Evolutionary conservation across 768 basidiomycete species (phyloP), one percentile per base, ranked within the genome.

Genomic region (Mycena capillaripes): DNA sequence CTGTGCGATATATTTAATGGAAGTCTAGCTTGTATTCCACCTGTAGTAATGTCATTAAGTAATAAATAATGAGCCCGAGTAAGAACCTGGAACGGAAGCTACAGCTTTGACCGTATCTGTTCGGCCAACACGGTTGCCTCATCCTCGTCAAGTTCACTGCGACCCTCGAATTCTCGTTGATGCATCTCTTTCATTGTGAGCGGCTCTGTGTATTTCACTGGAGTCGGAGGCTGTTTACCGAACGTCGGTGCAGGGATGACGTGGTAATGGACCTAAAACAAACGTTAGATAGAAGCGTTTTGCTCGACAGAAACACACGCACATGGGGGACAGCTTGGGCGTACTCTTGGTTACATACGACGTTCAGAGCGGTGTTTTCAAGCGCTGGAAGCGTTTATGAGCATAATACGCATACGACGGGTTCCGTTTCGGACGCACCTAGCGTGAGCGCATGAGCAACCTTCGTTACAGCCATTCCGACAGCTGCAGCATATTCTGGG

Each of bases 251-350:
- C 92, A 1, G 93, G 93, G 65, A 94, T 90, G 60, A 94, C 86
- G 79, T 94, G 93, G 77, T 91, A 93, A 78, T 93, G 93, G 34
- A 93, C 93, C 92, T 93, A 68, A 40, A 11, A 17, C 14, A 30
- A 46, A 30, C 12, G 27, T 30, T 56, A n/a, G 7, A 25, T 3
- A 42, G 1, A 44, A 27, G 7, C 1, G 16, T 6, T 4, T 29
- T 25, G n/a, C 59, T 60, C 42, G 40, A 12, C 17, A 60, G 63
- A 56, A 2, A 16, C 23, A 77, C 23, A 77, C 89, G 69, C 72
- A 93, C 93, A 82, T 94, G 93, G n/a, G 89, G 90, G 9, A 94
- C 92, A 5, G 91, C 91, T 77, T 94, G 93, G 0, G 93, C 93
- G 75, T 94, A 94, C 79, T 93, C 93, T 77, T 94, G 93, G 77